Percentiles rank a stretch among this genome's conserved stretches.
These are phyloP conservation scores for Tetrahymena borealis DNA, from an alignment of 73 alveolate species.

Conservation along the genomic window DNA sequence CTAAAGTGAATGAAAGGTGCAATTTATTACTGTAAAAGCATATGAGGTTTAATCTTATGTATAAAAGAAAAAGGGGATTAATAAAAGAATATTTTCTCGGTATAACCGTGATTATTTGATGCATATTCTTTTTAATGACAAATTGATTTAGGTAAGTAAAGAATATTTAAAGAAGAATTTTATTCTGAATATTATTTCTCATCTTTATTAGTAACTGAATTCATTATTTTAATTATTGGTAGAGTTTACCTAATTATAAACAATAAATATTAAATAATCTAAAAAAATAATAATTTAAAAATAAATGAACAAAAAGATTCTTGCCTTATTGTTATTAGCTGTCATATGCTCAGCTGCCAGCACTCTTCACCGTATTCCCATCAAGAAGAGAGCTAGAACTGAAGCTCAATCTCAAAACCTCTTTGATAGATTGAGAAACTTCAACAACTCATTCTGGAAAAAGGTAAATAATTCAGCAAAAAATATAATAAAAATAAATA, in stretches of 20 bases:
- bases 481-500: neutral
- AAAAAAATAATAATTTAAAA: neutral
- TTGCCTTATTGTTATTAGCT: neutral
- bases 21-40: neutral
- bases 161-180: too few relatives aligned
- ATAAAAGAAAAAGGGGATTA: too few relatives aligned
- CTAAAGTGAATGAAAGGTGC: neutral
- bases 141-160: too few relatives aligned
- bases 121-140: too few relatives aligned
- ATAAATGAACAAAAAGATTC: neutral
- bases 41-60: too few relatives aligned
- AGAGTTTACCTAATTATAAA: neutral
- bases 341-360: neutral
- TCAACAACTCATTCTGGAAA: neutral
- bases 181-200: too few relatives aligned
- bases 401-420: neutral
- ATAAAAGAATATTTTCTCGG: too few relatives aligned
- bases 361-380: neutral
- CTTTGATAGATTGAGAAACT: neutral
- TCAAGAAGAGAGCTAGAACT: neutral
- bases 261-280: neutral
- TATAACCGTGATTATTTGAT: too few relatives aligned
- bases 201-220: too few relatives aligned
- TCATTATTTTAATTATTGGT: too few relatives aligned
- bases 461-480: neutral